phyloP scores from a whole-genome alignment of 2,329 filamentous ascomycete genomes.

The Cercospora zeina region DNA sequence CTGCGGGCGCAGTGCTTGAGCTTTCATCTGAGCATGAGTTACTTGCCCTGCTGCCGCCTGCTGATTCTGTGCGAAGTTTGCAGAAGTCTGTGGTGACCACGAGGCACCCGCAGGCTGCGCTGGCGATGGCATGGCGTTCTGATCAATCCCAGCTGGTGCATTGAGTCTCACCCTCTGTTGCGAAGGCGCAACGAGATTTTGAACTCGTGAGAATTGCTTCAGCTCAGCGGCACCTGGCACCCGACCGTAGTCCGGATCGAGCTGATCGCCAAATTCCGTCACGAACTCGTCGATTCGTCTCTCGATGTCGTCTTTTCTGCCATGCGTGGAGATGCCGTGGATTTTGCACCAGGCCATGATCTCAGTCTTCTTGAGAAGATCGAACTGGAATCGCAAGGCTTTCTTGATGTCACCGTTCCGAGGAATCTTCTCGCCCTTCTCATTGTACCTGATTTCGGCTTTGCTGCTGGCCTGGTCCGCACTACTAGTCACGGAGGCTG shows the following conservation, averaged over 20 bases:
- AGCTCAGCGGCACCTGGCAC: not conserved
- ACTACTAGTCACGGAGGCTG: not conserved
- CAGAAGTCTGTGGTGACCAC: not conserved
- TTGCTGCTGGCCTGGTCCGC: not conserved
- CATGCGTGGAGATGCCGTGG: not conserved
- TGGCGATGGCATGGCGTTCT: not conserved
- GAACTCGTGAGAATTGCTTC: not conserved
- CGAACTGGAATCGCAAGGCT: not conserved
- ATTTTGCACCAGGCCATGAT: slow-evolving; percentile 11
- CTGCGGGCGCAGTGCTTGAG: not conserved
- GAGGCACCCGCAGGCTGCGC: not conserved
- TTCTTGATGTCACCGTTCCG: not conserved
- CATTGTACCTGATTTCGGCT: not conserved
- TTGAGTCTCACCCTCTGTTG: not conserved
- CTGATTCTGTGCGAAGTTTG: not conserved
- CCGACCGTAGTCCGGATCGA: slow-evolving; percentile 6
- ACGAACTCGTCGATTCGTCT: slow-evolving; percentile 10
- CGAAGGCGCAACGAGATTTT: too few species aligned
- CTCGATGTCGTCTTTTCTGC: slow-evolving; percentile 8
- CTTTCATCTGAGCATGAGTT: not conserved
- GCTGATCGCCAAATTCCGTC: not conserved
- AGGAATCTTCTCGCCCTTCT: not conserved
- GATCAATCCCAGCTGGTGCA: not conserved
- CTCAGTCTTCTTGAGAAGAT: not conserved
- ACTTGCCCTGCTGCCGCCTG: not conserved